These are phyloP conservation scores for Neurospora sublineolata DNA, from an alignment of 495 filamentous ascomycete genomes.

Conservation along the genomic window DNA sequence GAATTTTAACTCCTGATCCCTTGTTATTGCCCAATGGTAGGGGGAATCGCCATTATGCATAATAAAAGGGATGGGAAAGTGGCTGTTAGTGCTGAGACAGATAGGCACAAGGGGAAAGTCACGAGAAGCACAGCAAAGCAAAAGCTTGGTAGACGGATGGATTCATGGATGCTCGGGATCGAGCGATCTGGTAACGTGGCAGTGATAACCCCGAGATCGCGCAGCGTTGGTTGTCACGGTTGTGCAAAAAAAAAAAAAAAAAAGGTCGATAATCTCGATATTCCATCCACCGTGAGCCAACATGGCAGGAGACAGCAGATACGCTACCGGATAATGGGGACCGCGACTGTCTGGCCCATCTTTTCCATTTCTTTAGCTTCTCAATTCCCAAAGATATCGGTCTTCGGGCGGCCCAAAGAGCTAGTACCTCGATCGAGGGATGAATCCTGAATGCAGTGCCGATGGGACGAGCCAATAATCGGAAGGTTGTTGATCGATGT, in stretches of 20 bases:
- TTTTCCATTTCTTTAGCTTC: not conserved
- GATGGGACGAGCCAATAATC: conserved; percentile 15
- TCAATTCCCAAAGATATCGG: not conserved
- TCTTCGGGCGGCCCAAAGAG: not conserved
- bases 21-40: not conserved
- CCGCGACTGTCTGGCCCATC: not conserved
- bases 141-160: not conserved
- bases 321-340: not conserved
- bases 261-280: not conserved
- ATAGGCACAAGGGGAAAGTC: not conserved
- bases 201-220: not conserved
- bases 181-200: not conserved
- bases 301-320: not conserved
- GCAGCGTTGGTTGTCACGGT: not conserved
- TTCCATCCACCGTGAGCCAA: not conserved
- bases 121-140: not conserved
- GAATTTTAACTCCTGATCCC: not conserved
- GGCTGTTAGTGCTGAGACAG: not conserved
- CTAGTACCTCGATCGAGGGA: conserved; percentile 1
- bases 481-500: conserved; percentile 11
- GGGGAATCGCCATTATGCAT: not conserved
- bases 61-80: not conserved
- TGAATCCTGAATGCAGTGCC: conserved; percentile 2
- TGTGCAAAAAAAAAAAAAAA: not conserved
- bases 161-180: not conserved